These are phyloP conservation scores for Boletus sp. DNA, from an alignment of 1,284 basidiomycete species.

Conservation along the genomic window DNA sequence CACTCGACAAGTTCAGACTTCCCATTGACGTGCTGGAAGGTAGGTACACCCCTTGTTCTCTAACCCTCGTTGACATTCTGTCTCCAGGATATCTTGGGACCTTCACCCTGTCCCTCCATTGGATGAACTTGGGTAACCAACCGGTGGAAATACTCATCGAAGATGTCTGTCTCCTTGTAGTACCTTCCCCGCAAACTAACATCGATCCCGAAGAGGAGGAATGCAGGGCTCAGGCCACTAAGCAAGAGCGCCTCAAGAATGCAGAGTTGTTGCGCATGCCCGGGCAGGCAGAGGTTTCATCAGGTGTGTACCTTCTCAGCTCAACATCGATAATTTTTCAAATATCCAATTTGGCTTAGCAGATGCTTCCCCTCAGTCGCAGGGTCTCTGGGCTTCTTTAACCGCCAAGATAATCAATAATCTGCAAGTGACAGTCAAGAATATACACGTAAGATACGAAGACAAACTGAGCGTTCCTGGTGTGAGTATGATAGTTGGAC, in stretches of 20 bases:
- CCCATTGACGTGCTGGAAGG: slow-evolving; percentile 97
- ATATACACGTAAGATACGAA: slow-evolving; percentile 96
- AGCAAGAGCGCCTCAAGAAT: slow-evolving; percentile 86
- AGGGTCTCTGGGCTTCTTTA: slow-evolving; percentile 82
- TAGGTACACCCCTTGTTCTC: slow-evolving; percentile 24
- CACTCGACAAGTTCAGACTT: slow-evolving; percentile 93
- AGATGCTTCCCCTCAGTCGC: slow-evolving; percentile 72
- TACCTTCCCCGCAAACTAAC: slow-evolving; percentile 72
- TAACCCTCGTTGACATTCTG: not conserved
- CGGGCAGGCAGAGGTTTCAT: slow-evolving; percentile 54
- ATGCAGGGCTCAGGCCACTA: slow-evolving; percentile 77
- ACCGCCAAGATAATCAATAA: slow-evolving; percentile 96
- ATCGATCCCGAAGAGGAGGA: slow-evolving; percentile 88
- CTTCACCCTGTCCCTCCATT: slow-evolving; percentile 92
- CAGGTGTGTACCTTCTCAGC: slow-evolving; percentile 37
- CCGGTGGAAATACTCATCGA: slow-evolving; percentile 93
- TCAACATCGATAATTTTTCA: not conserved
- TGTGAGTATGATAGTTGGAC: slow-evolving; percentile 43
- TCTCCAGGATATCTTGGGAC: slow-evolving; percentile 85
- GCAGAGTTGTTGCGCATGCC: slow-evolving; percentile 84
- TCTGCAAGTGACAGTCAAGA: slow-evolving; percentile 92
- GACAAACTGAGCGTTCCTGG: slow-evolving; percentile 93
- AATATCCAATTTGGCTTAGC: not conserved
- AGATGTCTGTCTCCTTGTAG: slow-evolving; percentile 94
- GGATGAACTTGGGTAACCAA: slow-evolving; percentile 92